These are phyloP conservation scores for Candida broadrunensis DNA, from an alignment of 805 yeast genomes.

Conservation along the genomic window DNA sequence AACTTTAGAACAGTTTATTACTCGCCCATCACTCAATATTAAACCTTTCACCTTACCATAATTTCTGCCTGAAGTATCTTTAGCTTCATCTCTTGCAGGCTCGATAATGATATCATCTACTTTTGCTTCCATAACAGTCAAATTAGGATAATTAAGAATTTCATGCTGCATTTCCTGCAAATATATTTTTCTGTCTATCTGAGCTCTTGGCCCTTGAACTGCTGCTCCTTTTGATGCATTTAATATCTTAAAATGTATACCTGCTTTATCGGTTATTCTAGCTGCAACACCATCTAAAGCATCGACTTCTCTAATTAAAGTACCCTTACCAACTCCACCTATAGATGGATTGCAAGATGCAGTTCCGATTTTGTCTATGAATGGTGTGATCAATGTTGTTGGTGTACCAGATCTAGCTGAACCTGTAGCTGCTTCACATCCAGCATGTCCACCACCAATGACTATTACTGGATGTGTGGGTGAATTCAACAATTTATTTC, in stretches of 20 bases:
- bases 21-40: constrained; percentile 61
- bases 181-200: constrained; percentile 84
- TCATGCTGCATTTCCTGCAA: constrained; percentile 73
- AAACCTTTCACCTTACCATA: constrained; percentile 64
- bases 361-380: constrained; percentile 73
- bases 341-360: constrained; percentile 97
- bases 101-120: constrained; percentile 83
- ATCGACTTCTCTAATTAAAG: constrained; percentile 86
- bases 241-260: constrained; percentile 84
- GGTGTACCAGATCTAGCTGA: constrained; percentile 78
- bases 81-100: constrained; percentile 12
- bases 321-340: constrained; percentile 99
- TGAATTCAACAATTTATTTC: constrained; percentile 21
- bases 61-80: constrained; percentile 35
- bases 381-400: constrained; percentile 78
- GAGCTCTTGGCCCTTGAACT: constrained; percentile 98
- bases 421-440: constrained; percentile 95
- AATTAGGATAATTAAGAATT: constrained; percentile 52
- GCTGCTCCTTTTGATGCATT: constrained; percentile 92
- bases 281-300: constrained; percentile 94
- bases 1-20: constrained; percentile 62
- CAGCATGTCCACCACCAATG: constrained; percentile 98
- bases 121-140: constrained; percentile 64
- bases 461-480: constrained; percentile 67
- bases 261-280: constrained; percentile 85